phyloP scores from a whole-genome alignment of 1,139 yeast genomes.

The Taphrina confusa region DNA sequence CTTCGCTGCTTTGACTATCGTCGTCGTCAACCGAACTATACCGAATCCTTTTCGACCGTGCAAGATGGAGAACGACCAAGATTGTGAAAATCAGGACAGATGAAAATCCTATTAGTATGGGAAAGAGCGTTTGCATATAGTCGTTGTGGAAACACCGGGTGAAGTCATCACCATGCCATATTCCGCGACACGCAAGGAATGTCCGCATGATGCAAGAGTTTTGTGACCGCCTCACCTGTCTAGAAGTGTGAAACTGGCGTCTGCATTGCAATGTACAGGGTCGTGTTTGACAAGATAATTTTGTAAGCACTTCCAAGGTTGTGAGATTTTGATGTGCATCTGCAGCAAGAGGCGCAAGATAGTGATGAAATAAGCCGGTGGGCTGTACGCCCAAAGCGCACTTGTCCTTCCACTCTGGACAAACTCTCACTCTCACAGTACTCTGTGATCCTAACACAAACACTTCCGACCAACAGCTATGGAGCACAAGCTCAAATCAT shows the following conservation, averaged over 20 bases:
- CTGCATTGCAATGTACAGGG: too few species aligned
- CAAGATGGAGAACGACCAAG: neutral
- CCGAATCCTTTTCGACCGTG: neutral
- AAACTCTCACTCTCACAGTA: too few species aligned
- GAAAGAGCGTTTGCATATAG: conserved; percentile 26
- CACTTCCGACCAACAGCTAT: too few species aligned
- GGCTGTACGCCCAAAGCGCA: conserved; percentile 1
- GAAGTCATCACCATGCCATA: conserved; percentile 30
- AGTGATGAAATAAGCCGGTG: conserved; percentile 10
- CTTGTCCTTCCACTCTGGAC: too few species aligned
- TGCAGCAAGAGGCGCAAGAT: neutral
- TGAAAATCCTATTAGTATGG: neutral
- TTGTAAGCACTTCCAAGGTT: too few species aligned
- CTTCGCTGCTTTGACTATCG: conserved; percentile 5
- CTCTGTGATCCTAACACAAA: too few species aligned
- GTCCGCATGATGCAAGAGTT: conserved; percentile 7
- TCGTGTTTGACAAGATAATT: too few species aligned
- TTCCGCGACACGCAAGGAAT: neutral
- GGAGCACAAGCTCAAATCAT: too few species aligned
- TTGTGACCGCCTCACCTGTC: too few species aligned
- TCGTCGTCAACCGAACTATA: neutral
- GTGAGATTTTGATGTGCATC: too few species aligned
- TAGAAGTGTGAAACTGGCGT: too few species aligned
- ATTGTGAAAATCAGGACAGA: conserved; percentile 4
- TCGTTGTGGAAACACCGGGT: conserved; percentile 24